Base-by-base conservation (phyloP, 768 basidiomycete genomes). In the Lactarius deliciosus region DNA sequence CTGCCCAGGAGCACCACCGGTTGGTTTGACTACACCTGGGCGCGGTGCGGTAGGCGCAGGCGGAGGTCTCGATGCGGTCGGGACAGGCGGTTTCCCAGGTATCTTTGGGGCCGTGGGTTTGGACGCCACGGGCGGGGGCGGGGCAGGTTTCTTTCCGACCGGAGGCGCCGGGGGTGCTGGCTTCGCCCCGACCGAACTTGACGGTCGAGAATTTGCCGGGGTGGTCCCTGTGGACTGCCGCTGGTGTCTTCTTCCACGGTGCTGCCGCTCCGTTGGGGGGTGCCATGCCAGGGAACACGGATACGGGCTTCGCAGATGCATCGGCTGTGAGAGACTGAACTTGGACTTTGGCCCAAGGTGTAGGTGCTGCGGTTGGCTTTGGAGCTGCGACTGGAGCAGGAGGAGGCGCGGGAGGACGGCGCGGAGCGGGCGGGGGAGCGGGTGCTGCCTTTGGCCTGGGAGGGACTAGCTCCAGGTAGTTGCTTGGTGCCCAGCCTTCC, bases 401-500 rank as follows among this genome's bases (percentile, higher is more conserved):
- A 41, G 76, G 75, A 0, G 79, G 76, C 3, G 84, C 79, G 10
- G 84, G 83, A 13, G 76, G 76, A 47, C 80, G 80, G 38, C 77
- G 78, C 54, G 77, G 73, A 59, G 74, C 75, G 0, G 80, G 79
- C 1, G 76, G 75, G 0, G 89, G 90, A 0, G 89, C 88, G 0
- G 92, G 90, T 0, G 91, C 79, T 1, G 88, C 82, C 53, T 85
- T 86, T 2, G 86, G 82, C 70, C 84, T 86, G 25, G 85, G 85
- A 20, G 88, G 87, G 5, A 89, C 84, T 40, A 90, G 82, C 74
- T 97, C 95, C 8, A 96, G 86, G 73, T 95, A 97, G 76, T 94
- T 95, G 70, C 89, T 88, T 2, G 97, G 97, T 22, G 96, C 94
- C 95, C 96, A 99, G 16, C 94, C 97, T 74, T 98, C 94, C 20